Evolutionary conservation across 306 rosid genomes (phyloP), one percentile per base, ranked within the genome.

Genomic region (Geum urbanum): DNA sequence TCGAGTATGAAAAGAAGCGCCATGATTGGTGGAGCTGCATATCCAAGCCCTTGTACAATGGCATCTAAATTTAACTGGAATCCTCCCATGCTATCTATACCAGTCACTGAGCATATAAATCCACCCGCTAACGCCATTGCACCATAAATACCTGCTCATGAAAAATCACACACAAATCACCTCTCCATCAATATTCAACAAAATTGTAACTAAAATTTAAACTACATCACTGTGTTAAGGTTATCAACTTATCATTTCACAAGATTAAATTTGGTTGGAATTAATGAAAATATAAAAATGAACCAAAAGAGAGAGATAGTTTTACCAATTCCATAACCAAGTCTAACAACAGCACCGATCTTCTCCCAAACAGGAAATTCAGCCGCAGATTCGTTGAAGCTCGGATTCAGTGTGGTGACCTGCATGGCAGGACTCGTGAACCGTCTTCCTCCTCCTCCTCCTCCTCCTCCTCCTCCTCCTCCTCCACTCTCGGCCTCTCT

Each of bases 11-110:
- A 90, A 12, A 94, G 83, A 63, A 94, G 97, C 37, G 92, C 97
- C 98, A 94, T 94, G 59, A 90, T 94, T 51, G 98, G 98, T 35
- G 98, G 98, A 62, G 69, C 90, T 6, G 98, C 94, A 79, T 88
- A 94, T 58, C 97, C 98, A 62, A 94, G 94, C 37, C 98, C 98
- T 72, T 78, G 82, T 20, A 94, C 50, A 74, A 88, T 86, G 50
- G 97, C 96, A 75, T 94, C 98, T 69, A 87, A 73, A 14, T 97
- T 88, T 9, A 86, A 80, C 59, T 90, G 86, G 65, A 94, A 94
- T 53, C 97, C 97, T 66, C 97, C 98, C 63, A 85, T 56, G 69
- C 90, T 84, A 46, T 94, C 98, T 40, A 85, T 88, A 72, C 97
- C 98, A 2, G 90, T 85, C 37, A 90, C 53, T 5, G 98, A 90